These are phyloP conservation scores for Chlamydomonas sp. DNA, from an alignment of 139 green algal genomes.

Conservation along the genomic window DNA sequence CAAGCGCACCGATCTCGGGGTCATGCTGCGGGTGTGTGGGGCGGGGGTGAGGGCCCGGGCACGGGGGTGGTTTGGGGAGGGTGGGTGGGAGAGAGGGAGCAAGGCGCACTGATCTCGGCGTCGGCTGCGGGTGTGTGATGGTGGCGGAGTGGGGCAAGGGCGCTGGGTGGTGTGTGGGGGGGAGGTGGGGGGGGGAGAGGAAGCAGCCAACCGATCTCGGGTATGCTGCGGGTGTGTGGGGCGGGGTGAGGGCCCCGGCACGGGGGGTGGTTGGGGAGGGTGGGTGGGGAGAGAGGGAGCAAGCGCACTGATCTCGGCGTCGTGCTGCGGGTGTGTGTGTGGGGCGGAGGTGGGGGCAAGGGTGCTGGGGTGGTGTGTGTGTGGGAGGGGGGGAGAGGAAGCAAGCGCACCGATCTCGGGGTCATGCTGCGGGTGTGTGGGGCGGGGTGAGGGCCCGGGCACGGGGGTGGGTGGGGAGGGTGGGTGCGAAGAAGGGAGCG, in stretches of 20 bases:
- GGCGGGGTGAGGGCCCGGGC: not conserved
- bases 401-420: too few relatives aligned
- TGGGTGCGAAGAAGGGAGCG: too few relatives aligned
- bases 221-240: not conserved
- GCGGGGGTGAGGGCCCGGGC: not conserved
- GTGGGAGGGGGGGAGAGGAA: not conserved
- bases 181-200: not conserved
- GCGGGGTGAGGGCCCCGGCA: not conserved
- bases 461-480: not conserved
- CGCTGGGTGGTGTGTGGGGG: not conserved
- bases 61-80: too few relatives aligned
- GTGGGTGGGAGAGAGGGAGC: too few relatives aligned
- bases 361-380: not conserved
- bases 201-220: too few relatives aligned
- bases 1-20: too few relatives aligned
- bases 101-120: too few relatives aligned
- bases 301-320: too few relatives aligned
- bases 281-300: too few relatives aligned
- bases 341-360: not conserved
- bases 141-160: not conserved
- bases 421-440: not conserved
- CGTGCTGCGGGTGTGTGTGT: too few relatives aligned
- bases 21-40: not conserved
- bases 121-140: not conserved
- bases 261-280: too few relatives aligned